Evolutionary conservation across 148 eudicot species (phyloP).

Genomic region (Vaccinium darrowii): DNA sequence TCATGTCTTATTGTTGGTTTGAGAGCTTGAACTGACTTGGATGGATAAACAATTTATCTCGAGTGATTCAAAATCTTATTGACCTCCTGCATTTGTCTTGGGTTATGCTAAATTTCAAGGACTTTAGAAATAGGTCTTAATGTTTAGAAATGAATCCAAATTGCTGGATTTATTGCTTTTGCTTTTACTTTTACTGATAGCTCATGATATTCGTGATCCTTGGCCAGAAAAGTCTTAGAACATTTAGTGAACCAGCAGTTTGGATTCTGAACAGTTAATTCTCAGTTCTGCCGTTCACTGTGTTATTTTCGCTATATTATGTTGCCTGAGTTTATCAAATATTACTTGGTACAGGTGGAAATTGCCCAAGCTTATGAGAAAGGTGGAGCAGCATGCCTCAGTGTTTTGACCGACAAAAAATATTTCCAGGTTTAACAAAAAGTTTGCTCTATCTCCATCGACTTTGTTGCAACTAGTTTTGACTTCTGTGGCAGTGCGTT

Average conservation of each 20-base stretch:
- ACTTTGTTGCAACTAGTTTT: conserved; percentile 6
- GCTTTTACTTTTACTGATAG: not conserved
- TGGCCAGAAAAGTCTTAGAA: not conserved
- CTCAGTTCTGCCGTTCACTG: not conserved
- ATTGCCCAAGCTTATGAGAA: conserved; percentile 92
- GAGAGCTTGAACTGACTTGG: not conserved
- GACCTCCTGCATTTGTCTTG: not conserved
- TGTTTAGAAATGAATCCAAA: not conserved
- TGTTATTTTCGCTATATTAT: conserved; percentile 5
- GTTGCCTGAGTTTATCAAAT: not conserved
- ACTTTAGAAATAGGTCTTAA: not conserved
- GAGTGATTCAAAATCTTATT: not conserved
- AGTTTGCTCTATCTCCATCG: not conserved
- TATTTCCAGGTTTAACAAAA: conserved; percentile 63
- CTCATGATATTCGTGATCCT: not conserved
- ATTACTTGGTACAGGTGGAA: conserved; percentile 53
- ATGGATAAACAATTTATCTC: not conserved
- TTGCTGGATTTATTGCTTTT: not conserved
- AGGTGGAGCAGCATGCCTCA: conserved; percentile 98
- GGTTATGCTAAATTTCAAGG: not conserved
- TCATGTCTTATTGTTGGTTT: not conserved
- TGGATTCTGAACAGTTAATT: not conserved
- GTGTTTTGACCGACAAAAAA: conserved; percentile 90
- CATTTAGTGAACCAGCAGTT: not conserved
- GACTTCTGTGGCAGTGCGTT: not conserved